Evolutionary conservation across 2,329 filamentous ascomycete genomes (phyloP).

Genomic region (Stagonosporopsis cucurbitacearum): DNA sequence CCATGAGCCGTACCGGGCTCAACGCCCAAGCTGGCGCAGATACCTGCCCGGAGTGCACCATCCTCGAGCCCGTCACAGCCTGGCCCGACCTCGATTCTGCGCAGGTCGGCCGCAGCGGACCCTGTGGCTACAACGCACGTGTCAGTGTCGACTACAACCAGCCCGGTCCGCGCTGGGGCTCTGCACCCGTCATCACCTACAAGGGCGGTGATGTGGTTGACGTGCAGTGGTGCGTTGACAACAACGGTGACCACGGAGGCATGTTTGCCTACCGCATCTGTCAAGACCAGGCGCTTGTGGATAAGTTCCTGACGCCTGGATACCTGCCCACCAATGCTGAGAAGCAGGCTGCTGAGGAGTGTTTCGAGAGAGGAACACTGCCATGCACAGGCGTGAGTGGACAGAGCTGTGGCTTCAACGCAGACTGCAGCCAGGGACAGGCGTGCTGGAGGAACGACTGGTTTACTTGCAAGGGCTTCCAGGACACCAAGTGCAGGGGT

Average conservation of each 20-base stretch:
- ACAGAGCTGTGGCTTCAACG: constrained; percentile 39
- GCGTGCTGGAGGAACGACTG: constrained; percentile 45
- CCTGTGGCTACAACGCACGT: constrained; percentile 47
- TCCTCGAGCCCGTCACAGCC: constrained; percentile 42
- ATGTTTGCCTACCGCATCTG: constrained; percentile 47
- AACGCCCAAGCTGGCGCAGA: constrained; percentile 43
- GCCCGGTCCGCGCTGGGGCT: constrained; percentile 41
- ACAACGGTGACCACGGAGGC: constrained; percentile 45
- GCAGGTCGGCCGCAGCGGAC: constrained; percentile 39
- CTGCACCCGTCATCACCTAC: constrained; percentile 39
- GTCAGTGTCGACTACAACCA: constrained; percentile 46
- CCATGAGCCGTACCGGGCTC: constrained; percentile 44
- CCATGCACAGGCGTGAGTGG: constrained; percentile 43
- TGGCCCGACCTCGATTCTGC: constrained; percentile 42
- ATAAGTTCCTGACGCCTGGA: constrained; percentile 39
- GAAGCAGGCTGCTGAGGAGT: constrained; percentile 44
- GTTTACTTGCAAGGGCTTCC: constrained; percentile 44
- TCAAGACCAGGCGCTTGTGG: constrained; percentile 40
- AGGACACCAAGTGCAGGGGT: constrained; percentile 37
- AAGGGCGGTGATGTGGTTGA: constrained; percentile 37
- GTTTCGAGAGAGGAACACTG: constrained; percentile 37
- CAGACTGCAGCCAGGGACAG: constrained; percentile 40
- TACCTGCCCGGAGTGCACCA: constrained; percentile 46
- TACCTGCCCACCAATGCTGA: constrained; percentile 44
- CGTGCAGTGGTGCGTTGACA: constrained; percentile 45